Percentiles rank a stretch among this genome's conserved stretches.
phyloP scores from a whole-genome alignment of 2,329 filamentous ascomycete genomes.

The Pseudogymnoascus sp. region DNA sequence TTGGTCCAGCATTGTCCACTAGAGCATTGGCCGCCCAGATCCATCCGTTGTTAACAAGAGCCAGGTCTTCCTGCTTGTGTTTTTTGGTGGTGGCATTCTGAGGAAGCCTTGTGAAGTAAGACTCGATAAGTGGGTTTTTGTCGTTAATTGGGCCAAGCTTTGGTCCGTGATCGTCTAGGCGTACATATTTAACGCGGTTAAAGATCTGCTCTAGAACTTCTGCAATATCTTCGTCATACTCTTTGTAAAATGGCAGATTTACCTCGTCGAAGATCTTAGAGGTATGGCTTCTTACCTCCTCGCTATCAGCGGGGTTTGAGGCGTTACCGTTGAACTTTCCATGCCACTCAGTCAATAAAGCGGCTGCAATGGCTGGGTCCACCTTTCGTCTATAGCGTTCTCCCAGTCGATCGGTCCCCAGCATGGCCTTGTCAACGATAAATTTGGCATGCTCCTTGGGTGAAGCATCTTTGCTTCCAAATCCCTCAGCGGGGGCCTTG shows the following conservation, averaged over 20 bases:
- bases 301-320: constrained; percentile 41
- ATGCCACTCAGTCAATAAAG: constrained; percentile 57
- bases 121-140: constrained; percentile 76
- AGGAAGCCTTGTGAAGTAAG: constrained; percentile 88
- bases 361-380: constrained; percentile 62
- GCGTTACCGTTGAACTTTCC: constrained; percentile 56
- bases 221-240: constrained; percentile 77
- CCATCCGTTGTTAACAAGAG: constrained; percentile 94
- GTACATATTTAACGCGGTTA: constrained; percentile 90
- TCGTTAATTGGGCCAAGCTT: constrained; percentile 72
- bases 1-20: constrained; percentile 83
- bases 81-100: constrained; percentile 69
- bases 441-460: constrained; percentile 50
- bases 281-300: constrained; percentile 47
- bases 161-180: constrained; percentile 86
- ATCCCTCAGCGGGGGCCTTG: constrained; percentile 45
- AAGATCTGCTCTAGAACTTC: constrained; percentile 86
- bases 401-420: constrained; percentile 66
- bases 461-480: constrained; percentile 44
- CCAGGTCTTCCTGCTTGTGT: constrained; percentile 67
- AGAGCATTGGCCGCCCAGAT: constrained; percentile 96
- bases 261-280: constrained; percentile 66
- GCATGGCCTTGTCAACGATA: constrained; percentile 57
- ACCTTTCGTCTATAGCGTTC: constrained; percentile 68
- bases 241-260: constrained; percentile 82